These are phyloP conservation scores for Penicillium rolfsii DNA, from an alignment of 2,329 filamentous ascomycete genomes.

Conservation along the genomic window DNA sequence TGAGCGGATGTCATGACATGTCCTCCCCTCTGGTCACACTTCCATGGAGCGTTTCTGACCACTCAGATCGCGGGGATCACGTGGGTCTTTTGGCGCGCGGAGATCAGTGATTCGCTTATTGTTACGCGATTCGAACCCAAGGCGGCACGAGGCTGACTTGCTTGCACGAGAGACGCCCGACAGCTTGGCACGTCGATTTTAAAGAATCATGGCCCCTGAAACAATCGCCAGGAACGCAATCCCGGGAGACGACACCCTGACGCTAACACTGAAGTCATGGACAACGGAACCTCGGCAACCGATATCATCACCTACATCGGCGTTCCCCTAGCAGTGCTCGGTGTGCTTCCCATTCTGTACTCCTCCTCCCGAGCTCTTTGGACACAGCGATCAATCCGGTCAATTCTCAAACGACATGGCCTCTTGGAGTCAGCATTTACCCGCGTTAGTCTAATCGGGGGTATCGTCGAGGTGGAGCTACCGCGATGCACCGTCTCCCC, in stretches of 20 bases:
- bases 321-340: constrained; percentile 10
- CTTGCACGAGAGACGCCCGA: background rate
- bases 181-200: background rate
- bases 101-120: constrained; percentile 1
- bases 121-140: background rate
- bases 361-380: constrained; percentile 8
- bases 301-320: constrained; percentile 13
- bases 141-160: background rate
- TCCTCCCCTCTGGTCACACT: background rate
- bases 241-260: background rate
- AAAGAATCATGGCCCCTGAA: constrained; percentile 1
- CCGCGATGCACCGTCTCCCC: constrained; percentile 7
- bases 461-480: constrained; percentile 10
- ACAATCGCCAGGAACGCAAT: background rate
- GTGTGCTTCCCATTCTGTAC: constrained; percentile 9
- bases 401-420: background rate
- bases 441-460: constrained; percentile 10
- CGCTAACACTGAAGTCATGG: background rate
- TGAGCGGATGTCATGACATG: background rate
- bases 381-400: constrained; percentile 10
- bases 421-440: constrained; percentile 7
- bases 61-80: background rate
- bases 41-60: background rate
- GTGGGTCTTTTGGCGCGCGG: background rate
- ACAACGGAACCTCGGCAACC: constrained; percentile 1